phyloP scores from a whole-genome alignment of 352 stramenopile species.

The Plasmopara viticola region DNA sequence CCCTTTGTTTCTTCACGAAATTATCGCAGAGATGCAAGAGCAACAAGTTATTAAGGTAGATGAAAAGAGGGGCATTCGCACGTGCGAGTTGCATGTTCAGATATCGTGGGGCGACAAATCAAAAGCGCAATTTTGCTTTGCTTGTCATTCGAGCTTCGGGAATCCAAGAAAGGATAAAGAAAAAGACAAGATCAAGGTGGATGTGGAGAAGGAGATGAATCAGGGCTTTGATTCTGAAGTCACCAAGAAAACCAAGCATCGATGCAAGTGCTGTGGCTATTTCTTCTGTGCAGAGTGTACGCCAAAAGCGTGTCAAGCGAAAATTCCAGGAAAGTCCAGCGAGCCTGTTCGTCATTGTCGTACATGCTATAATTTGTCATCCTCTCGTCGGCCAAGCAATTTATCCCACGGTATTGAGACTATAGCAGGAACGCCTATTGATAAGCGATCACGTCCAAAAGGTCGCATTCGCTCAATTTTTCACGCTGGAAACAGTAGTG shows the following conservation, averaged over 20 bases:
- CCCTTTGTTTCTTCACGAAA: slow-evolving; percentile 75
- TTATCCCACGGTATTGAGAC: slow-evolving; percentile 35
- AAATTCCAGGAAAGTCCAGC: slow-evolving; percentile 49
- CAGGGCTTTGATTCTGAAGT: slow-evolving; percentile 4
- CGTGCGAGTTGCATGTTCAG: slow-evolving; percentile 68
- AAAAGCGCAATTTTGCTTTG: slow-evolving; percentile 62
- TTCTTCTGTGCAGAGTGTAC: slow-evolving; percentile 75
- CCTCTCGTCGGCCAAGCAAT: slow-evolving; percentile 51
- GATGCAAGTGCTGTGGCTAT: slow-evolving; percentile 81
- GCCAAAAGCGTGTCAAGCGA: slow-evolving; percentile 66
- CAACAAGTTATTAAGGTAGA: slow-evolving; percentile 76
- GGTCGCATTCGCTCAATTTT: slow-evolving; percentile 60
- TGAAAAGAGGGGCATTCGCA: slow-evolving; percentile 28
- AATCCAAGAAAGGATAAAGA: slow-evolving; percentile 40
- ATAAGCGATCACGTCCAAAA: slow-evolving; percentile 32
- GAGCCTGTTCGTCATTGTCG: slow-evolving; percentile 69
- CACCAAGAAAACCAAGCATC: slow-evolving; percentile 39
- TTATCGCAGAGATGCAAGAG: slow-evolving; percentile 76
- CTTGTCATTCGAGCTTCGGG: slow-evolving; percentile 53
- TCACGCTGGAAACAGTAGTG: slow-evolving; percentile 23
- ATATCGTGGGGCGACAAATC: slow-evolving; percentile 77
- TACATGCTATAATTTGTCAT: slow-evolving; percentile 72
- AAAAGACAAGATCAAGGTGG: slow-evolving; percentile 11
- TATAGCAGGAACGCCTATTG: slow-evolving; percentile 17
- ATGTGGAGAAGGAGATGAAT: slow-evolving; percentile 12